Evolutionary conservation across 108 stramenopile species (phyloP).

Genomic region (Conticribra weissflogii): DNA sequence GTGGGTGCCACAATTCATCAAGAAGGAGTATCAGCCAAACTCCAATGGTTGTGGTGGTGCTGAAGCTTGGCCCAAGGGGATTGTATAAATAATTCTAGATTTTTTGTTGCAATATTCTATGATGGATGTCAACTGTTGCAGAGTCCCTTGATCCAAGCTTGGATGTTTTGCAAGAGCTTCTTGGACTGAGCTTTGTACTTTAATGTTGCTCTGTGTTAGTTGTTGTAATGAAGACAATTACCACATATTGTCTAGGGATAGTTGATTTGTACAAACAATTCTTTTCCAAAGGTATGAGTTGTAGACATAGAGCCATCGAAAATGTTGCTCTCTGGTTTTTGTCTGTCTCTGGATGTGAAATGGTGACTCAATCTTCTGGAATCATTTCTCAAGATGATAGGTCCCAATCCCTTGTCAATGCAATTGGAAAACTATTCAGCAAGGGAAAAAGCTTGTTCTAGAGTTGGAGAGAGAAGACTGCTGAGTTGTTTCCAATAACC

Average conservation of each 20-base stretch:
- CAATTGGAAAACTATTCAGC: background rate
- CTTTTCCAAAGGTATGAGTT: conserved; percentile 7
- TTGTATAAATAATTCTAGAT: conserved; percentile 8
- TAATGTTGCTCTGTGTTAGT: conserved; percentile 6
- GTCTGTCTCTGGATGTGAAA: background rate
- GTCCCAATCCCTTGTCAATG: background rate
- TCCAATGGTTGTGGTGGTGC: too few species aligned
- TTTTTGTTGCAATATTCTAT: background rate
- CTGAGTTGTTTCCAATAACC: background rate
- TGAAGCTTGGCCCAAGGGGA: background rate
- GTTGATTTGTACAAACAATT: conserved; percentile 1
- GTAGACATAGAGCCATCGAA: conserved; percentile 8
- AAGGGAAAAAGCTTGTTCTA: background rate
- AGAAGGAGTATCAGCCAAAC: too few species aligned
- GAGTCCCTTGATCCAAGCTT: background rate
- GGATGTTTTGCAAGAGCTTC: background rate
- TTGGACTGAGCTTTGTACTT: conserved; percentile 1
- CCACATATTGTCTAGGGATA: background rate
- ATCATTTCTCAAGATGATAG: conserved; percentile 4
- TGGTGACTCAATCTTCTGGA: background rate
- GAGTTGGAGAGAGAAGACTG: background rate
- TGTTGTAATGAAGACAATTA: conserved; percentile 4
- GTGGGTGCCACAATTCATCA: too few species aligned
- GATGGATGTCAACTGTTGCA: conserved; percentile 1
- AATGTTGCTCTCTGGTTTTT: conserved; percentile 1